phyloP scores from a whole-genome alignment of 257 asterid species.

The Knoxia roxburghii region DNA sequence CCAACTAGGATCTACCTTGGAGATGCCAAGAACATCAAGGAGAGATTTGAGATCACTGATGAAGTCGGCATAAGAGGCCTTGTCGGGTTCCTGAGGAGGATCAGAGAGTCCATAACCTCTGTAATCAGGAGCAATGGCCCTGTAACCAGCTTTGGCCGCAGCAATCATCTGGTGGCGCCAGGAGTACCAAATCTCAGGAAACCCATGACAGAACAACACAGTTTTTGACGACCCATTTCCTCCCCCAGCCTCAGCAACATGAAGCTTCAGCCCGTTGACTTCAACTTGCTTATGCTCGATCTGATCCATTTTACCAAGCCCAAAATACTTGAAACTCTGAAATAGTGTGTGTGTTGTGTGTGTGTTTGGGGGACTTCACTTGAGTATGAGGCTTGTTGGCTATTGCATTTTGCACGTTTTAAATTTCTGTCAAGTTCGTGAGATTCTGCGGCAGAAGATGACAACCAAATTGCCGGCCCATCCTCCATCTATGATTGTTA shows the following conservation, averaged over 20 bases:
- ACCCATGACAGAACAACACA: slow-evolving; percentile 29
- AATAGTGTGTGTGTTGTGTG: no score
- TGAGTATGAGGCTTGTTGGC: no score
- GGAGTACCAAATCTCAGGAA: slow-evolving; percentile 35
- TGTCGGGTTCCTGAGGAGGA: slow-evolving; percentile 39
- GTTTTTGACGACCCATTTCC: slow-evolving; percentile 9
- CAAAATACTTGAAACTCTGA: no score
- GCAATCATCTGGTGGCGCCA: no score
- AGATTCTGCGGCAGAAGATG: no score
- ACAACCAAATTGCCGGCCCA: no score
- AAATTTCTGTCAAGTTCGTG: no score
- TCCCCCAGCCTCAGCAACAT: slow-evolving; percentile 23
- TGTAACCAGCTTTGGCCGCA: no score
- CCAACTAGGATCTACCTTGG: slow-evolving; percentile 31
- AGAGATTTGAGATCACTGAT: slow-evolving; percentile 34
- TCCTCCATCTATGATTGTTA: no score
- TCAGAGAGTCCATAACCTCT: slow-evolving; percentile 62
- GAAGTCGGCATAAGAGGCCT: slow-evolving; percentile 32
- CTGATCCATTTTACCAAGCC: slow-evolving; percentile 28
- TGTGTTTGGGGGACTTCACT: no score
- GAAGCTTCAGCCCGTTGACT: slow-evolving; percentile 30
- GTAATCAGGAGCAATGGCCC: no score
- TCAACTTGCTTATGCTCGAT: slow-evolving; percentile 25
- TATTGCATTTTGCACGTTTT: no score
- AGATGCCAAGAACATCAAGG: slow-evolving; percentile 35